Percentiles rank a stretch among this genome's conserved stretches.
Conservation (phyloP, 1,284 basidiomycete genomes). For the Ustilago lituana region DNA sequence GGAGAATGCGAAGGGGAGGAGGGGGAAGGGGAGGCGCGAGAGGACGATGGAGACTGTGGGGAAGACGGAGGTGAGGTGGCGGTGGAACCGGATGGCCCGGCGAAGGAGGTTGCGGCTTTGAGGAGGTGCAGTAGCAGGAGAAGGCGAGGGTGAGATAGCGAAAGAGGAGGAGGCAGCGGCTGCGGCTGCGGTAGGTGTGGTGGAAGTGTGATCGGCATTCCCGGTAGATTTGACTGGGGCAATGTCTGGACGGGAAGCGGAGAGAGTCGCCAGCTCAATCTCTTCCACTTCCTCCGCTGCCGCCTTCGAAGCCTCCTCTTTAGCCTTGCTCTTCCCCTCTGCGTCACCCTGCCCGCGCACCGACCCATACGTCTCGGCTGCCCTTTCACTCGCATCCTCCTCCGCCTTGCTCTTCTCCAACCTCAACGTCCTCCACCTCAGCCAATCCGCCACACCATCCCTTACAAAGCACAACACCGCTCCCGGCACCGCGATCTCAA, state of each 20-base stretch:
- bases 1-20: slow-evolving; percentile 91
- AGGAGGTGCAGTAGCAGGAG: not conserved
- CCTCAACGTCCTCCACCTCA: slow-evolving; percentile 30
- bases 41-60: slow-evolving; percentile 80
- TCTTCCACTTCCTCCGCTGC: slow-evolving; percentile 23
- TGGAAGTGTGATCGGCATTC: not conserved
- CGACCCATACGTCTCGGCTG: too few relatives aligned
- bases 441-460: slow-evolving; percentile 75
- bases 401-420: slow-evolving; percentile 15
- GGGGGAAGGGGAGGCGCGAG: slow-evolving; percentile 78
- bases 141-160: not conserved
- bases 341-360: not conserved
- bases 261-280: slow-evolving; percentile 36
- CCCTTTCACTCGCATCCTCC: too few relatives aligned
- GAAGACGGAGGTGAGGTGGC: slow-evolving; percentile 69
- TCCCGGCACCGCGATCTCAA: slow-evolving; percentile 83
- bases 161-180: not conserved
- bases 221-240: not conserved
- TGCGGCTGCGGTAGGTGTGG: not conserved
- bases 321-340: slow-evolving; percentile 19
- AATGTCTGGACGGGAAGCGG: slow-evolving; percentile 16
- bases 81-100: slow-evolving; percentile 9
- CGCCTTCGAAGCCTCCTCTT: slow-evolving; percentile 10
- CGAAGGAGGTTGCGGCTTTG: slow-evolving; percentile 27
- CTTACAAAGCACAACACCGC: slow-evolving; percentile 78